phyloP scores from a whole-genome alignment of 495 filamentous ascomycete genomes.

The Bacidia gigantensis region DNA sequence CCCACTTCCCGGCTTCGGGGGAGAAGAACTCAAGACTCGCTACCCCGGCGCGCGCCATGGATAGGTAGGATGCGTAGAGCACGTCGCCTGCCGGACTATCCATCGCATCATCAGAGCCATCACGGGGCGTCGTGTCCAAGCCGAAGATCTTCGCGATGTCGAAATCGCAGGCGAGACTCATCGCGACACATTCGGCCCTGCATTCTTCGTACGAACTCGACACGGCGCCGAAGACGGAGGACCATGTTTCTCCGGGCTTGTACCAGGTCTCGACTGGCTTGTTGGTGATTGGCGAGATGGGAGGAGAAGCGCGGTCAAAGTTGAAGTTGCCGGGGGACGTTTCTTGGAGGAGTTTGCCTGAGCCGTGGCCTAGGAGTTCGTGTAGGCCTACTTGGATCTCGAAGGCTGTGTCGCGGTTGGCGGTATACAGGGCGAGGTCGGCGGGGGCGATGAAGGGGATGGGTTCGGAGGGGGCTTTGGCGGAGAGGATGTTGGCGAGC shows the following conservation, averaged over 20 bases:
- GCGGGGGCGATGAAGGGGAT: conserved; percentile 71
- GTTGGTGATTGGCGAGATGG: conserved; percentile 60
- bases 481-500: conserved; percentile 77
- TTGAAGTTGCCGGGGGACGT: conserved; percentile 70
- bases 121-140: conserved; percentile 26
- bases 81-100: conserved; percentile 69
- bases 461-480: conserved; percentile 77
- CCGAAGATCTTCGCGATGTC: conserved; percentile 82
- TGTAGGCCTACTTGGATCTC: conserved; percentile 94
- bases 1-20: conserved; percentile 77
- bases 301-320: conserved; percentile 68
- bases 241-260: conserved; percentile 89
- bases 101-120: conserved; percentile 55
- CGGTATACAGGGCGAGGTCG: conserved; percentile 64
- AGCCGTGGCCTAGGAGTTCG: conserved; percentile 91
- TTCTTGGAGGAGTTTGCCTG: conserved; percentile 88
- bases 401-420: conserved; percentile 71
- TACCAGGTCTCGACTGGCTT: conserved; percentile 78
- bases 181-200: conserved; percentile 77
- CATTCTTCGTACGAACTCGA: conserved; percentile 81
- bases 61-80: conserved; percentile 71
- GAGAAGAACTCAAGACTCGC: conserved; percentile 80
- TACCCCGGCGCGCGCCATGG: conserved; percentile 84
- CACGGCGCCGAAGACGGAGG: conserved; percentile 74
- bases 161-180: conserved; percentile 85